phyloP scores from a whole-genome alignment of 345 rosid species.

The Citrus hindsii region DNA sequence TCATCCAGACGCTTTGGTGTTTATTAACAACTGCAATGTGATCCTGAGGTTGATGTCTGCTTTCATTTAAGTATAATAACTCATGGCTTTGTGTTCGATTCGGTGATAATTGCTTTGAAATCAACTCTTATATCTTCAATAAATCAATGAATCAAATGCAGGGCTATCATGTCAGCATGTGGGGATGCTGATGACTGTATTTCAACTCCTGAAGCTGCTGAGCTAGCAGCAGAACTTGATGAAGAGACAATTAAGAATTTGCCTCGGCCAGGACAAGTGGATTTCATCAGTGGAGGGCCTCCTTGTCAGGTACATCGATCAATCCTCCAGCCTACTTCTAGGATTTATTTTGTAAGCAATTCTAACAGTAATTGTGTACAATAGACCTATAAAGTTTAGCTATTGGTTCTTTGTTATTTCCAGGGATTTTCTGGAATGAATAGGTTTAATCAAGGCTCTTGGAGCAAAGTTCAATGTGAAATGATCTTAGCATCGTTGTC shows the following conservation, averaged over 20 bases:
- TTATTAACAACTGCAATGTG: too few species aligned
- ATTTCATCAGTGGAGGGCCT: slow-evolving; percentile 94
- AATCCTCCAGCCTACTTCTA: neutral
- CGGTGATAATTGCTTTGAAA: too few species aligned
- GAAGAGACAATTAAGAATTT: slow-evolving; percentile 31
- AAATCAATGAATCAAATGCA: slow-evolving; percentile 12
- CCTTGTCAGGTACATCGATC: slow-evolving; percentile 71
- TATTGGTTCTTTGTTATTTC: neutral
- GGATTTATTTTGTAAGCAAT: neutral
- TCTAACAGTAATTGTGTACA: neutral
- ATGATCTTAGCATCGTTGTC: slow-evolving; percentile 51
- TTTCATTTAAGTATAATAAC: too few species aligned
- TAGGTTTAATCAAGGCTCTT: slow-evolving; percentile 60
- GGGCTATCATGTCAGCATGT: slow-evolving; percentile 76
- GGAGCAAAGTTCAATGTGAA: slow-evolving; percentile 82
- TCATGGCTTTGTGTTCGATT: too few species aligned
- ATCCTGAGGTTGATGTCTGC: too few species aligned
- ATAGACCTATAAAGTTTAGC: neutral
- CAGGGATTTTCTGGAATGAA: slow-evolving; percentile 97
- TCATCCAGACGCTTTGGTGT: too few species aligned
- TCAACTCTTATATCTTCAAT: slow-evolving; percentile 1
- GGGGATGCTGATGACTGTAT: slow-evolving; percentile 83
- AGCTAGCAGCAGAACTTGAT: slow-evolving; percentile 35
- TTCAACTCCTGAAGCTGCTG: slow-evolving; percentile 69
- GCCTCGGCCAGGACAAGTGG: slow-evolving; percentile 69